A percentile compares a stretch with the other conserved stretches of the same genome.
Conservation (phyloP, 257 asterid species). For the Petunia secreta region DNA sequence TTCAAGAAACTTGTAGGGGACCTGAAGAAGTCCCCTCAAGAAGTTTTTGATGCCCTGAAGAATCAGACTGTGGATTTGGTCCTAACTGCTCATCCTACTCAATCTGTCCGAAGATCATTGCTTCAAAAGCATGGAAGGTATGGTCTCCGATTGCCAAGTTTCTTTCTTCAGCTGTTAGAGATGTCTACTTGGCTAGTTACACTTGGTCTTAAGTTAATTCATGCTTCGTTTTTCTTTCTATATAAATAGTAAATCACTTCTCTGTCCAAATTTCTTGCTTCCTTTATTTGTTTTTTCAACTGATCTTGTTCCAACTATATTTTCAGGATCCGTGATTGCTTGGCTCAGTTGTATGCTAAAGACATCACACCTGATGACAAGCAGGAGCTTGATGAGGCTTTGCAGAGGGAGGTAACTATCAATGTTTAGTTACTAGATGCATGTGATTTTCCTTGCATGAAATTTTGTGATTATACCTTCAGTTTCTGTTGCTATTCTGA, state of each 20-base stretch:
- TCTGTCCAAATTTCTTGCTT: not conserved
- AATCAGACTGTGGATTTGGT: conserved; percentile 59
- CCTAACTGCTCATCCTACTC: conserved; percentile 60
- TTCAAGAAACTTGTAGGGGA: conserved; percentile 48
- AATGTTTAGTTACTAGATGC: not conserved
- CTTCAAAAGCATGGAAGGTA: conserved; percentile 62
- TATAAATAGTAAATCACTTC: not conserved
- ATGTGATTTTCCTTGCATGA: not conserved
- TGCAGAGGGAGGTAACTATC: conserved; percentile 53
- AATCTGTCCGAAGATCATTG: conserved; percentile 52
- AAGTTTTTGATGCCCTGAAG: conserved; percentile 55
- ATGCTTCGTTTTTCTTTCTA: not conserved
- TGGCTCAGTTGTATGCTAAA: conserved; percentile 56
- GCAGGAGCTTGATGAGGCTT: conserved; percentile 59
- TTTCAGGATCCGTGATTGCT: conserved; percentile 50
- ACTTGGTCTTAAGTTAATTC: not conserved
- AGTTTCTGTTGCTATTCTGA: not conserved
- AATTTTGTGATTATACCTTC: not conserved
- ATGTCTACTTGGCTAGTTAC: not conserved
- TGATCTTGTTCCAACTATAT: not conserved
- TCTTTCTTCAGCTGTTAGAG: not conserved
- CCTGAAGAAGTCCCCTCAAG: conserved; percentile 50
- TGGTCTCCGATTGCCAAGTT: not conserved
- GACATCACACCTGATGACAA: conserved; percentile 59
- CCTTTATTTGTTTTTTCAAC: not conserved